Percentiles rank a stretch among this genome's conserved stretches.
Conservation (phyloP, 2,329 filamentous ascomycete genomes). For the Madurella mycetomatis region DNA sequence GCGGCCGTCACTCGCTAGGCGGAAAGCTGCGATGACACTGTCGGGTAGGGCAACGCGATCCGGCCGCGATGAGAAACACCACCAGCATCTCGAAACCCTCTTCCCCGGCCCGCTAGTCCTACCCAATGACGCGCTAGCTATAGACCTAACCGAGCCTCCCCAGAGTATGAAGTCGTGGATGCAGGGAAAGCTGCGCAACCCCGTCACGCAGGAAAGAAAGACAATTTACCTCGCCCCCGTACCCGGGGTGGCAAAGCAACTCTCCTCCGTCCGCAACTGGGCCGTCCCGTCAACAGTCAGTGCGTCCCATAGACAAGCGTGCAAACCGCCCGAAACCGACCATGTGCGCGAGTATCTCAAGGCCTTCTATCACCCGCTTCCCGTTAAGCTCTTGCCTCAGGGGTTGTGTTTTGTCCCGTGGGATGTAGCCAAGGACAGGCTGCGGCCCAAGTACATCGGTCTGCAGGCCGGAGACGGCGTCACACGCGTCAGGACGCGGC, state of each 20-base stretch:
- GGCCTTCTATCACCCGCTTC: conserved; percentile 51
- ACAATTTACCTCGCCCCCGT: conserved; percentile 51
- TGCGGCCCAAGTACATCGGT: conserved; percentile 39
- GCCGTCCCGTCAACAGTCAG: conserved; percentile 24
- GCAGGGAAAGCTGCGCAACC: conserved; percentile 42
- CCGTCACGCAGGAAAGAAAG: conserved; percentile 40
- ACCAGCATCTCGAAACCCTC: conserved; percentile 16
- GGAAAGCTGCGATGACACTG: conserved; percentile 18
- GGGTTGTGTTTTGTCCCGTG: conserved; percentile 46
- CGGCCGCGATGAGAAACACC: neutral
- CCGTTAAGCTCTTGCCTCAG: conserved; percentile 40
- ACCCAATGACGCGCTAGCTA: conserved; percentile 54
- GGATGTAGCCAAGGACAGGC: conserved; percentile 30
- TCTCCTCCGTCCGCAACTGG: conserved; percentile 41
- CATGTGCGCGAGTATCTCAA: conserved; percentile 36
- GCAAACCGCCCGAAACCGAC: conserved; percentile 24
- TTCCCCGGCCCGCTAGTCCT: conserved; percentile 59
- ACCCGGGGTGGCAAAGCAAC: conserved; percentile 35
- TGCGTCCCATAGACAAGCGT: conserved; percentile 6
- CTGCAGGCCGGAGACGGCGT: conserved; percentile 36
- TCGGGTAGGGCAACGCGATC: conserved; percentile 13
- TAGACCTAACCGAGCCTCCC: conserved; percentile 45
- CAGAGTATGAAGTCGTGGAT: conserved; percentile 53
- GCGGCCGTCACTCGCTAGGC: conserved; percentile 25
- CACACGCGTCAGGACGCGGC: conserved; percentile 49